These are phyloP conservation scores for Apocynum venetum DNA, from an alignment of 257 asterid genomes.

Conservation along the genomic window DNA sequence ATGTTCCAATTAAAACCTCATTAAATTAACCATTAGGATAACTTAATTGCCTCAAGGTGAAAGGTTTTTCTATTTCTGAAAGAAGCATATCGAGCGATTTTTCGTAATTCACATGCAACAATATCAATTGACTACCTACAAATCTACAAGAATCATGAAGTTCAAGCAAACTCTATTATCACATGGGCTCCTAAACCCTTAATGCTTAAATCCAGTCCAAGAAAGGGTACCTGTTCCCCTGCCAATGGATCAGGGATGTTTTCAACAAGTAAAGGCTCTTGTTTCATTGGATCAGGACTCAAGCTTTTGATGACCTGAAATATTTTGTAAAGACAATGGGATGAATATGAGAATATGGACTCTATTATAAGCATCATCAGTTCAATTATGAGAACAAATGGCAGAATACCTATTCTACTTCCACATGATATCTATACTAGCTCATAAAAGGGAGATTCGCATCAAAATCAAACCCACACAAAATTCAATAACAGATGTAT, in stretches of 20 bases:
- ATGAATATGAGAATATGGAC: neutral
- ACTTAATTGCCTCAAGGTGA: slow-evolving; percentile 1
- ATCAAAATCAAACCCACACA: neutral
- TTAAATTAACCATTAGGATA: neutral
- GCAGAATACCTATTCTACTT: neutral
- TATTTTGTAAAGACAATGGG: neutral
- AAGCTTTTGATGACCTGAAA: slow-evolving; percentile 70
- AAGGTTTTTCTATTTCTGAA: neutral
- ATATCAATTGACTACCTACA: neutral
- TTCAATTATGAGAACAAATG: neutral
- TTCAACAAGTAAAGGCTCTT: slow-evolving; percentile 75
- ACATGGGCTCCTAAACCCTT: neutral
- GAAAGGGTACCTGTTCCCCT: slow-evolving; percentile 79
- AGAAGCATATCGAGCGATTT: neutral
- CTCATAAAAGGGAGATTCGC: neutral
- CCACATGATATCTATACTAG: neutral
- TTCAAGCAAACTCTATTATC: neutral
- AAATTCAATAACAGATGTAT: neutral
- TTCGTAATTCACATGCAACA: neutral
- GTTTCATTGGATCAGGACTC: slow-evolving; percentile 85
- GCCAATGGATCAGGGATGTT: slow-evolving; percentile 82
- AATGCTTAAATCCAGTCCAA: neutral
- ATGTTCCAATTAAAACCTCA: neutral
- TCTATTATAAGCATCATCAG: neutral
- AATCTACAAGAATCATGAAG: neutral